phyloP scores from a whole-genome alignment of 257 asterid species.

The Rhazya stricta region DNA sequence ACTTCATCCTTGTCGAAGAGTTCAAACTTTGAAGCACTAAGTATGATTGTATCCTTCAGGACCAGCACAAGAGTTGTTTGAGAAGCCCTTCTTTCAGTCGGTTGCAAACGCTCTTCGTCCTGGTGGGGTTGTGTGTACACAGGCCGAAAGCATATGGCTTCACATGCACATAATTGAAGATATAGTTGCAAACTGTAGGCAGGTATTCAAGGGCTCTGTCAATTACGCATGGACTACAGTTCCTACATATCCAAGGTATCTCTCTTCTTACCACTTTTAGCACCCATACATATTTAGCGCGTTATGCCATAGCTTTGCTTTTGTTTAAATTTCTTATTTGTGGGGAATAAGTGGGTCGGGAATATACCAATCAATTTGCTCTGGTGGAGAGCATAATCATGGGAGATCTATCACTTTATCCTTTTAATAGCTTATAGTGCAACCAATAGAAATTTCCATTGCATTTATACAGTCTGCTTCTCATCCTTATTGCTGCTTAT shows the following conservation, averaged over 20 bases:
- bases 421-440: no score
- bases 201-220: slow-evolving; percentile 92
- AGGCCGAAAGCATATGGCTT: slow-evolving; percentile 99
- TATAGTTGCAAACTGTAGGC: slow-evolving; percentile 79
- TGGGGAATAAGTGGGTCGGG: no score
- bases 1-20: background rate
- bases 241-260: slow-evolving; percentile 92
- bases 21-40: background rate
- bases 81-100: slow-evolving; percentile 83
- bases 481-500: background rate
- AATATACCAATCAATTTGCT: no score
- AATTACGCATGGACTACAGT: slow-evolving; percentile 98
- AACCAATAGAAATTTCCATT: background rate
- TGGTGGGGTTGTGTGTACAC: slow-evolving; percentile 96
- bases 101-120: slow-evolving; percentile 97
- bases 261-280: background rate
- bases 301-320: background rate
- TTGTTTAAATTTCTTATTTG: no score
- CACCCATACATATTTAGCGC: background rate
- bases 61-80: slow-evolving; percentile 96
- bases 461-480: background rate
- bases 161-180: slow-evolving; percentile 98
- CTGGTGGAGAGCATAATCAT: no score
- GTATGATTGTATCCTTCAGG: slow-evolving; percentile 38
- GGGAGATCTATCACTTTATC: no score